Evolutionary conservation across 257 asterid genomes (phyloP), one percentile per base, ranked within the genome.

Genomic region (Plectranthus barbatus): DNA sequence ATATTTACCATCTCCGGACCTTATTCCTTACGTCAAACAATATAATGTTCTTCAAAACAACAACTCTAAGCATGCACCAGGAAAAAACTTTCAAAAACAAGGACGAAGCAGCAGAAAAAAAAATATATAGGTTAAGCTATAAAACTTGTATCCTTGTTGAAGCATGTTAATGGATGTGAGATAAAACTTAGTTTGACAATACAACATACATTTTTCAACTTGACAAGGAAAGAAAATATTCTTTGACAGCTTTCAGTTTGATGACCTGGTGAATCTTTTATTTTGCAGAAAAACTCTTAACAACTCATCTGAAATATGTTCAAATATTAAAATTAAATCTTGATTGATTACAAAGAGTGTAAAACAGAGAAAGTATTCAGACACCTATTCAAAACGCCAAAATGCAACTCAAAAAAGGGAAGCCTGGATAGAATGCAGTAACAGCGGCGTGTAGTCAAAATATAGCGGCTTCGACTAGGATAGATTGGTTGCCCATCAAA

Each of bases 351-450:
- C 7, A 60, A 39, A 31, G 13, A 18, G 54, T 41, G 54, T 9
- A 17, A n/a, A n/a, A 15, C 1, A 46, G 49, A 34, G 54, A 66
- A 56, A 31, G 63, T 29, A 70, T 31, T 66, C 39, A 55, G 79
- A 18, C 36, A 93, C 99, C 97, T 93, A 73, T 83, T 87, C 69
- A 93, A 78, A 50, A 93, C 89, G 53, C 94, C 96, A 77, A 90
- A 93, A 78, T 93, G 99, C 60, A 93, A 81, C 77, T 93, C 95
- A 61, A 90, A 93, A 73, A 86, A 93, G 39, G 99, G 99, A 70
- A 90, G 83, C 77, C 97, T 84, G 49, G 99, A 90, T 56, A 93
- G 95, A 74, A 93, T 85, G 76, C 99, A 93, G 72, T 90, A 93
- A 74, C 99, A 93, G 52, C 99, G 99, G 19, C 89, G 83, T 23